A percentile compares a stretch with the other conserved stretches of the same genome.
These are phyloP conservation scores for Chlamydomonas schloesseri DNA, from an alignment of 139 green algal species.

Conservation along the genomic window DNA sequence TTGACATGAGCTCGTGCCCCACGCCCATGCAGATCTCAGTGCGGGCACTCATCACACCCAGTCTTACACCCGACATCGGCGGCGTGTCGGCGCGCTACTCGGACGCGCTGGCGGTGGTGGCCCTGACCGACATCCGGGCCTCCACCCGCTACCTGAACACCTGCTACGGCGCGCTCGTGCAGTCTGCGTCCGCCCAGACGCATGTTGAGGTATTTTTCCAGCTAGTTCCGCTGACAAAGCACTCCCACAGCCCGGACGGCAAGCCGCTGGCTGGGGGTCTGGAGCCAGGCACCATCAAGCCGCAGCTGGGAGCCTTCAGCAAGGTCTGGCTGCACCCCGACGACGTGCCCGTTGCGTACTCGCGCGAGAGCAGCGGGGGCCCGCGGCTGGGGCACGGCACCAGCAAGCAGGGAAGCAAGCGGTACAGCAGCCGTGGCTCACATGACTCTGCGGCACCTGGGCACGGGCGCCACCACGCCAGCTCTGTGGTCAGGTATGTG, in stretches of 20 bases:
- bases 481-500: no score
- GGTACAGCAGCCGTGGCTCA: neutral
- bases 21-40: neutral
- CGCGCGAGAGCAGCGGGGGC: neutral
- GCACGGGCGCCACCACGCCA: no score
- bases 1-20: no score
- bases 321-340: slow-evolving; percentile 64
- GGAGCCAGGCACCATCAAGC: neutral
- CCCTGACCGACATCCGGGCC: neutral
- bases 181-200: slow-evolving; percentile 32
- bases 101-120: neutral
- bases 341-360: slow-evolving; percentile 41
- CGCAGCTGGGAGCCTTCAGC: slow-evolving; percentile 1
- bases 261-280: neutral
- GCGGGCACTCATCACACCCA: neutral
- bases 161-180: slow-evolving; percentile 56
- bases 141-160: slow-evolving; percentile 46
- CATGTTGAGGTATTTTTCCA: slow-evolving; percentile 46
- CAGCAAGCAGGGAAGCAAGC: neutral
- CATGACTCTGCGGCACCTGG: neutral
- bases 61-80: neutral
- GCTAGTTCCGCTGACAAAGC: neutral
- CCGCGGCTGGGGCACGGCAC: neutral
- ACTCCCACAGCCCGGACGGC: no score
- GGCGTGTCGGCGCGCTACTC: neutral